These are phyloP conservation scores for Colletotrichum tropicicola DNA, from an alignment of 2,329 filamentous ascomycete genomes.

Conservation along the genomic window DNA sequence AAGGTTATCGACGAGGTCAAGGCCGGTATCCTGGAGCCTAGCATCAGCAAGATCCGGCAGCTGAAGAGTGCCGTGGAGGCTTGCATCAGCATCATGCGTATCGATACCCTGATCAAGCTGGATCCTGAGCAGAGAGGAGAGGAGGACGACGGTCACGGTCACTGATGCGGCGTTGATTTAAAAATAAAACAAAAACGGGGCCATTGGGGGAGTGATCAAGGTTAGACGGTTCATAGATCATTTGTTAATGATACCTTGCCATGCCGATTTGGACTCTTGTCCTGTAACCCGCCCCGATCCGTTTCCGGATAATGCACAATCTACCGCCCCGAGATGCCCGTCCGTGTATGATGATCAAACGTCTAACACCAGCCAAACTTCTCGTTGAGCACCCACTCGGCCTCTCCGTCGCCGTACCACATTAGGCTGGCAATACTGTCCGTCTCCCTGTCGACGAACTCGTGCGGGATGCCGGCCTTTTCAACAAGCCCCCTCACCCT, in stretches of 20 bases:
- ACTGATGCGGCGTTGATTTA: conserved; percentile 58
- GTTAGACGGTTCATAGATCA: conserved; percentile 33
- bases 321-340: neutral
- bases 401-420: conserved; percentile 71
- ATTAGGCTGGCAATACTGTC: conserved; percentile 77
- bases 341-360: neutral
- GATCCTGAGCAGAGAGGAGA: conserved; percentile 84
- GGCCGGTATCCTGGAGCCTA: conserved; percentile 93
- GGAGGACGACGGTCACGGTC: conserved; percentile 86
- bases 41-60: conserved; percentile 98
- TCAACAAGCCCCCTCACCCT: conserved; percentile 57
- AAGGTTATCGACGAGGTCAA: conserved; percentile 95
- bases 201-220: conserved; percentile 18
- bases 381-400: conserved; percentile 80
- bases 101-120: conserved; percentile 97
- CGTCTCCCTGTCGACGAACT: conserved; percentile 64
- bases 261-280: conserved; percentile 16
- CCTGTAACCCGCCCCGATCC: neutral
- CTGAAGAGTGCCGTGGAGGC: conserved; percentile 98
- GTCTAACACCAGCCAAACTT: conserved; percentile 80
- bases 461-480: conserved; percentile 56
- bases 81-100: conserved; percentile 98
- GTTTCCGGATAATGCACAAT: neutral
- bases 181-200: conserved; percentile 23
- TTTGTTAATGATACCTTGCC: conserved; percentile 33